A percentile compares a stretch with the other conserved stretches of the same genome.
These are phyloP conservation scores for Mucor circinelloides DNA, from an alignment of 371 early-diverging fungal species.

Conservation along the genomic window DNA sequence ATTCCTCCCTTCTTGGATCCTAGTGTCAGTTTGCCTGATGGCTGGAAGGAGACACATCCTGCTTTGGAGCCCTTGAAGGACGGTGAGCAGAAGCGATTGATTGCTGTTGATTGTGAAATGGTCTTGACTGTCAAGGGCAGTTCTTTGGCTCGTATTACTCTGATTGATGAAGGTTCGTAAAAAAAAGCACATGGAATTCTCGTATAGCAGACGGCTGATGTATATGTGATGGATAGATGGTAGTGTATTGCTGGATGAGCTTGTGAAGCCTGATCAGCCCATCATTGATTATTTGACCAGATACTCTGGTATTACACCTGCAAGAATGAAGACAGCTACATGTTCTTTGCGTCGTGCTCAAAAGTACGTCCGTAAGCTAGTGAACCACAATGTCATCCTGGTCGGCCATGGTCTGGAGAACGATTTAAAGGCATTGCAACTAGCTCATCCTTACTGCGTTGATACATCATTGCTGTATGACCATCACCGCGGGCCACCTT, in stretches of 20 bases:
- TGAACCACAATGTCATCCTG: conserved; percentile 63
- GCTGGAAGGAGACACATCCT: conserved; percentile 60
- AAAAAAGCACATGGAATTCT: not conserved
- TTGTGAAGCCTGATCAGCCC: conserved; percentile 67
- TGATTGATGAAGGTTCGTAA: conserved; percentile 56
- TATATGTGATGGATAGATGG: conserved; percentile 30
- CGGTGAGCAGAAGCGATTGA: conserved; percentile 29
- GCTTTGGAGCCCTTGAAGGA: conserved; percentile 14
- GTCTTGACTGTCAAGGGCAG: conserved; percentile 69
- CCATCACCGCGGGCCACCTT: conserved; percentile 63
- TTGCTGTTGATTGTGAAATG: conserved; percentile 89
- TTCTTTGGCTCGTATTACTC: conserved; percentile 72
- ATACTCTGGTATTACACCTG: conserved; percentile 72
- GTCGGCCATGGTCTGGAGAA: conserved; percentile 51
- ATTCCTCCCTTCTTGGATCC: conserved; percentile 53
- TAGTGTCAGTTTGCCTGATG: conserved; percentile 33
- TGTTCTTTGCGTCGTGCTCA: conserved; percentile 64
- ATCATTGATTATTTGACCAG: conserved; percentile 75
- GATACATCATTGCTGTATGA: conserved; percentile 76
- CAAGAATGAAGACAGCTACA: conserved; percentile 52
- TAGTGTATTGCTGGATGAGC: conserved; percentile 64
- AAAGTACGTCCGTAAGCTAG: conserved; percentile 51
- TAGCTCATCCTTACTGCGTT: conserved; percentile 68
- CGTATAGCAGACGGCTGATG: not conserved
- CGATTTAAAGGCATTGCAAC: conserved; percentile 42